Evolutionary conservation across 371 early-diverging fungal species (phyloP).

Genomic region (Mortierella sp.): DNA sequence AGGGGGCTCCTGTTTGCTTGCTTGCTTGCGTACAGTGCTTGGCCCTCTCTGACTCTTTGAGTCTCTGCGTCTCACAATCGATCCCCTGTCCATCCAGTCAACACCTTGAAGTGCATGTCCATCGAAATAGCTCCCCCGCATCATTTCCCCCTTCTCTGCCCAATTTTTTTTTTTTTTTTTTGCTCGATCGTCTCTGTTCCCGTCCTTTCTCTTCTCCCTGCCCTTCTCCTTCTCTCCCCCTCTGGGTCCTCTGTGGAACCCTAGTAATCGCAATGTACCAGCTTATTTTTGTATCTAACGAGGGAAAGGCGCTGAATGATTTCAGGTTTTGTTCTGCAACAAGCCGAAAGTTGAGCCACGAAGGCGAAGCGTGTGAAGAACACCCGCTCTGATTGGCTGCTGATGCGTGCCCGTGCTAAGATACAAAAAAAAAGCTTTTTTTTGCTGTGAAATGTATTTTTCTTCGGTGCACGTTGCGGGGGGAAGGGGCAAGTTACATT

Average conservation of each 20-base stretch:
- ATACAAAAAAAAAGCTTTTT: constrained; percentile 4
- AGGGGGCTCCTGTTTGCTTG: too few species aligned
- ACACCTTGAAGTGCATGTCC: neutral
- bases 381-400: constrained; percentile 29
- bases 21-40: too few species aligned
- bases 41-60: too few species aligned
- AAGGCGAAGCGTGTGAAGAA: constrained; percentile 28
- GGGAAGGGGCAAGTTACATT: neutral
- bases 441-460: too few species aligned
- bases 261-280: too few species aligned
- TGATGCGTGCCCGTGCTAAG: constrained; percentile 6
- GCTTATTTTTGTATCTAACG: too few species aligned
- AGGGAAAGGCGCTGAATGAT: too few species aligned
- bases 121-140: neutral
- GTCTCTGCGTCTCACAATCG: too few species aligned
- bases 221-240: neutral
- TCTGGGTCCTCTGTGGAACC: constrained; percentile 4
- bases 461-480: neutral
- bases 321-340: too few species aligned
- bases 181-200: neutral
- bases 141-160: neutral
- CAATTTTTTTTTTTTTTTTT: constrained; percentile 5
- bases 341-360: too few species aligned
- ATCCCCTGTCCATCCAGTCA: neutral
- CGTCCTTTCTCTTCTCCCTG: neutral